Conservation (phyloP, 306 rosid genomes). For the Mucuna pruriens region DNA sequence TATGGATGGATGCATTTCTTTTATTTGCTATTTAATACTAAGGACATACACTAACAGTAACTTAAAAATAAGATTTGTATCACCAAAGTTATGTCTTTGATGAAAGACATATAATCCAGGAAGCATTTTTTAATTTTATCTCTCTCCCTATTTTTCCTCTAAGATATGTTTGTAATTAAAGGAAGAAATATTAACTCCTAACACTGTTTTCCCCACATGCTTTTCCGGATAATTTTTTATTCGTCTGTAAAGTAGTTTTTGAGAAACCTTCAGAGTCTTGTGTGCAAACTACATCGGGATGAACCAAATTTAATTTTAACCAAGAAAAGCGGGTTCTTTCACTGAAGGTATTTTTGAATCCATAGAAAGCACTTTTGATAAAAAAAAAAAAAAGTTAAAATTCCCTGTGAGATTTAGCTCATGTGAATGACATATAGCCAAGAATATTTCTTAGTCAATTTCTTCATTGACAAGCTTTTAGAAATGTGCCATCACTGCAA, state of each 20-base stretch:
- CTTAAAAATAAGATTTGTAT: too few relatives aligned
- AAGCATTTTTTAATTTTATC: background rate
- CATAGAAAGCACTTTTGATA: constrained; percentile 23
- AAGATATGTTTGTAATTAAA: background rate
- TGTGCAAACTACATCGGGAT: constrained; percentile 20
- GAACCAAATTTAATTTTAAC: constrained; percentile 11
- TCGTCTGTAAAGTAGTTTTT: constrained; percentile 16
- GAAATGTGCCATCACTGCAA: constrained; percentile 31
- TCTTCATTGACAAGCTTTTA: constrained; percentile 41
- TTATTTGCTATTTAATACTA: too few relatives aligned
- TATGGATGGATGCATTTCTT: too few relatives aligned
- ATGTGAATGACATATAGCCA: constrained; percentile 26
- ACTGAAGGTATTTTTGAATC: constrained; percentile 36
- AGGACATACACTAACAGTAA: too few relatives aligned
- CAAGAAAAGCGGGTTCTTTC: background rate
- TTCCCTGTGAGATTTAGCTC: constrained; percentile 19
- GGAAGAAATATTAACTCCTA: background rate
- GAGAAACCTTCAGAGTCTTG: background rate
- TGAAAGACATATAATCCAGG: too few relatives aligned
- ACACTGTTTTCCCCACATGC: constrained; percentile 32
- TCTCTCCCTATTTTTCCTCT: background rate
- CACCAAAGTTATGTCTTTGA: too few relatives aligned
- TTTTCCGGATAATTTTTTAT: constrained; percentile 19
- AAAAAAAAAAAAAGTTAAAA: constrained; percentile 34
- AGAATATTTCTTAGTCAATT: constrained; percentile 35